Evolutionary conservation across 2,329 filamentous ascomycete genomes (phyloP).

Genomic region (Penicillium sp.): DNA sequence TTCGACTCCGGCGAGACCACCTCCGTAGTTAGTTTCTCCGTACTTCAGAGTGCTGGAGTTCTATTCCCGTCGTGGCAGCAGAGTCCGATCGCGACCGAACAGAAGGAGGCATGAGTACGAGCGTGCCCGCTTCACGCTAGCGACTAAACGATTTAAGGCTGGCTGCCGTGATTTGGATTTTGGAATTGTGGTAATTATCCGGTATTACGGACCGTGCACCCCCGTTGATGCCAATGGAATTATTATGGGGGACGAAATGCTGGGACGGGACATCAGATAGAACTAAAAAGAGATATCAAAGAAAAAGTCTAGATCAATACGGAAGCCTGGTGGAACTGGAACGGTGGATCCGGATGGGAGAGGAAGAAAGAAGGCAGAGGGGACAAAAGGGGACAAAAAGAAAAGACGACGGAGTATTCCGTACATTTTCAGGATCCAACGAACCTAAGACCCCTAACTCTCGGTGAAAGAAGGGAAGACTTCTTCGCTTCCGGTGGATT

Average conservation of each 20-base stretch:
- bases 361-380: neutral
- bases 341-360: neutral
- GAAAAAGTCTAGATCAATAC: neutral
- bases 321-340: neutral
- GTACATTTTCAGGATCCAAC: no score
- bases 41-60: neutral
- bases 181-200: constrained; percentile 10
- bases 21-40: neutral
- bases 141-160: neutral
- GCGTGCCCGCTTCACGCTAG: neutral
- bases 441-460: neutral
- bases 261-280: constrained; percentile 1
- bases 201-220: constrained; percentile 7
- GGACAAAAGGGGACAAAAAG: neutral
- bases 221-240: neutral
- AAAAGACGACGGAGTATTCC: neutral
- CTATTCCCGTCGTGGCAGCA: neutral
- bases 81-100: neutral
- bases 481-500: neutral
- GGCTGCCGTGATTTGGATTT: constrained; percentile 5
- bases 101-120: neutral
- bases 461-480: neutral
- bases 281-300: neutral
- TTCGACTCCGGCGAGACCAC: neutral
- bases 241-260: neutral